Evolutionary conservation across 2,329 filamentous ascomycete species (phyloP), one percentile per base, ranked within the genome.

Genomic region (Exophiala alcalophila): DNA sequence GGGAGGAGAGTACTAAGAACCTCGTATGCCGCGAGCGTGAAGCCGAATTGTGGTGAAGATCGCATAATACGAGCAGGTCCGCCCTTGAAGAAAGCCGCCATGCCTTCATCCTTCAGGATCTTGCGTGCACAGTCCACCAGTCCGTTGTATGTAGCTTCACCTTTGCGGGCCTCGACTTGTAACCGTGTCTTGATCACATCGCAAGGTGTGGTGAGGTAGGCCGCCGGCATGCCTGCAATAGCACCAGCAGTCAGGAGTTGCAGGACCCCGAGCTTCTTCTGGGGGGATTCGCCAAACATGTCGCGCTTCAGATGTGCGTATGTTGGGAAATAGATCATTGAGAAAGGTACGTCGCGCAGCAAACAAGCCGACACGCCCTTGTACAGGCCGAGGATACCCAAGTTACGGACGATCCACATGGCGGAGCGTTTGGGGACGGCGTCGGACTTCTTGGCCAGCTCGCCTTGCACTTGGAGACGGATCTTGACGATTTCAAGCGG

Each of bases 401-500:
- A 74, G 68, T 98, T 96, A 64, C 83, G 83, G 49, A 97, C 85
- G 57, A 98, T 97, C 92, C 92, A 98, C 73, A 97, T 86, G 44
- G 92, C 92, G 8, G 90, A 95, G 55, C 92, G 85, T 67, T 85
- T 90, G 38, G 86, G 87, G 11, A 84, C 78, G 45, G 83, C 84
- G 53, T 92, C 85, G 18, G 87, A 81, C 33, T 76, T 85, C 72
- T 96, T 97, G 53, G 88, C 84, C 28, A 96, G 82, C 68, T 98
- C 92, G 47, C 92, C 92, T 71, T 98, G 92, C 16, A 98, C 86
- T 67, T 98, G 92, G 39, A 98, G 81, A 55, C 92, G 86, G 63
- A 98, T 98, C 76, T 98, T 98, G 73, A 98, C 92, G 61, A 98
- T 98, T 67, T 98, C 92, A 12, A 98, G 81, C 18, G 92, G 92